phyloP scores from a whole-genome alignment of 306 rosid genomes.

The Amphicarpaea edgeworthii region DNA sequence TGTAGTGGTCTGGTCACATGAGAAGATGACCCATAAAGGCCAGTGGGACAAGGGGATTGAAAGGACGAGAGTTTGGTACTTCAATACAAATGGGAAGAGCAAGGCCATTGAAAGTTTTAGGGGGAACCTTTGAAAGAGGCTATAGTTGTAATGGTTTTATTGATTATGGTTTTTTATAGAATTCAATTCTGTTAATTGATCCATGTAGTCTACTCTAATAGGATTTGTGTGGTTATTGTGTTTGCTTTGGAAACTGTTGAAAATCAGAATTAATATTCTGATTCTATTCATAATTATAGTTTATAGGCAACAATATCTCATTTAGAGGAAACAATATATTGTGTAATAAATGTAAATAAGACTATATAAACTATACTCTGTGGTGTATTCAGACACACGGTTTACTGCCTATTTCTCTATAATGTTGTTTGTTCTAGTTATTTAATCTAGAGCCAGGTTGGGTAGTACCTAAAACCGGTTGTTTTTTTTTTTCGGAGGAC shows the following conservation, averaged over 20 bases:
- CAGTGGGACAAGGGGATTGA: slow-evolving; percentile 12
- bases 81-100: background rate
- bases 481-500: too few relatives aligned
- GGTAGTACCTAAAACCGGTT: too few relatives aligned
- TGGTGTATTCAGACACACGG: too few relatives aligned
- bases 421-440: too few relatives aligned
- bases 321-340: too few relatives aligned
- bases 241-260: slow-evolving; percentile 19
- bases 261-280: too few relatives aligned
- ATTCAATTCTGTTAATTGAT: background rate
- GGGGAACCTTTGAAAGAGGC: background rate
- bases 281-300: too few relatives aligned
- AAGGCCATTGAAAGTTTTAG: background rate
- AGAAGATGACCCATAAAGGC: background rate
- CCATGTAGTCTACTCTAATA: background rate
- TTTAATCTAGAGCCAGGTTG: too few relatives aligned
- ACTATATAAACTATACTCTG: too few relatives aligned
- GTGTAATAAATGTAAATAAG: too few relatives aligned
- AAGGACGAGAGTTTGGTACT: background rate
- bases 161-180: background rate
- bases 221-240: background rate
- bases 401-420: too few relatives aligned
- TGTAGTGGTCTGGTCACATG: background rate
- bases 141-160: background rate
- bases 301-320: too few relatives aligned